phyloP scores from a whole-genome alignment of 2,329 filamentous ascomycete species.

The Talaromyces sp. region DNA sequence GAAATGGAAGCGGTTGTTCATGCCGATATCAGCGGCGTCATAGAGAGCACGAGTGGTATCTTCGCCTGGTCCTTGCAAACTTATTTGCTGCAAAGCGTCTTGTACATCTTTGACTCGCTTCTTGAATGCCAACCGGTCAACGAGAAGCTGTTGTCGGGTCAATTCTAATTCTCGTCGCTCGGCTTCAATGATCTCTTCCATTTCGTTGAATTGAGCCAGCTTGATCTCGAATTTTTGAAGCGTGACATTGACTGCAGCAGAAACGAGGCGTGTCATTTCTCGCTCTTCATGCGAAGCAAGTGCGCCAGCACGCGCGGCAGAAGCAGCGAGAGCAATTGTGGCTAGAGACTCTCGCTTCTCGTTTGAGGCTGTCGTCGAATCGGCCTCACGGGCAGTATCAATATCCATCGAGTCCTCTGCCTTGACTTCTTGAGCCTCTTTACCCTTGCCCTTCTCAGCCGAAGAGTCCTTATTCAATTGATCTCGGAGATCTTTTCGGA shows the following conservation, averaged over 20 bases:
- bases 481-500: slow-evolving; percentile 72
- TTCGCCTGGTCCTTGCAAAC: slow-evolving; percentile 39
- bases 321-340: slow-evolving; percentile 76
- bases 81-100: slow-evolving; percentile 55
- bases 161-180: slow-evolving; percentile 91
- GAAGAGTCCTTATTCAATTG: slow-evolving; percentile 61
- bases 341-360: slow-evolving; percentile 48
- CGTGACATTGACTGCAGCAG: slow-evolving; percentile 87
- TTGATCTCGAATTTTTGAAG: slow-evolving; percentile 94
- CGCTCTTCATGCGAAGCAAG: slow-evolving; percentile 95
- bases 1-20: slow-evolving; percentile 40
- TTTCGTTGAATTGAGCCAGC: slow-evolving; percentile 90
- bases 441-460: slow-evolving; percentile 47
- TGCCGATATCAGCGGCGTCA: slow-evolving; percentile 30
- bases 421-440: slow-evolving; percentile 46
- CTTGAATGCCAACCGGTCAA: slow-evolving; percentile 87
- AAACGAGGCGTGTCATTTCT: slow-evolving; percentile 90
- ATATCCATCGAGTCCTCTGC: slow-evolving; percentile 58
- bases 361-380: slow-evolving; percentile 43
- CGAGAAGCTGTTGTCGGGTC: slow-evolving; percentile 84
- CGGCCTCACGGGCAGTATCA: slow-evolving; percentile 37
- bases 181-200: slow-evolving; percentile 85
- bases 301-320: slow-evolving; percentile 78
- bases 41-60: slow-evolving; percentile 34
- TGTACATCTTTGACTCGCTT: slow-evolving; percentile 79